These are phyloP conservation scores for Colletotrichum chrysophilum DNA, from an alignment of 2,329 filamentous ascomycete species.

Conservation along the genomic window DNA sequence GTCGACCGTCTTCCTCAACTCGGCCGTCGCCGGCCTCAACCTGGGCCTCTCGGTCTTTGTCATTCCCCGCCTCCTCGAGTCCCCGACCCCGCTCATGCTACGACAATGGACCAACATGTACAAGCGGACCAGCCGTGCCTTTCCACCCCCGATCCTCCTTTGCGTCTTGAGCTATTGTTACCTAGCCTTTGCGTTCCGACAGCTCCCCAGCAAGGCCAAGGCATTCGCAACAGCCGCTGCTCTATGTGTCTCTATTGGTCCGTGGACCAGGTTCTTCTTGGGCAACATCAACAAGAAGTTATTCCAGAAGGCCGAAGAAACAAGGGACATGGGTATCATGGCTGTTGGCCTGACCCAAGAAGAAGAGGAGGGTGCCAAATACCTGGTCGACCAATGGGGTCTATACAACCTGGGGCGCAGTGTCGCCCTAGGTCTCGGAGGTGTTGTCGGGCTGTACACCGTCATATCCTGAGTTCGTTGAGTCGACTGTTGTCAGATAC, in stretches of 20 bases:
- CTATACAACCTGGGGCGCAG: constrained; percentile 54
- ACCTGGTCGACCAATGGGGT: constrained; percentile 61
- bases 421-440: constrained; percentile 29
- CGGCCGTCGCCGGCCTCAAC: constrained; percentile 44
- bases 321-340: constrained; percentile 37
- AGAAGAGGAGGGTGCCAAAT: constrained; percentile 51
- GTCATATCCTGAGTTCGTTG: constrained; percentile 20
- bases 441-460: constrained; percentile 33
- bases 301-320: constrained; percentile 43
- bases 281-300: constrained; percentile 53
- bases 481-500: not conserved
- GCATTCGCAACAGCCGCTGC: constrained; percentile 51
- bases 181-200: constrained; percentile 42
- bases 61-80: constrained; percentile 59
- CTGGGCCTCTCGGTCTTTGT: constrained; percentile 45
- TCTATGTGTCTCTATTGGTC: constrained; percentile 50
- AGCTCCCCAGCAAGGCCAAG: constrained; percentile 35
- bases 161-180: constrained; percentile 48
- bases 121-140: constrained; percentile 40
- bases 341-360: constrained; percentile 41
- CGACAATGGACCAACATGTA: constrained; percentile 57
- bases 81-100: constrained; percentile 59
- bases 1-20: constrained; percentile 54
- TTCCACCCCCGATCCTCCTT: constrained; percentile 43
- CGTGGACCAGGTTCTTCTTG: constrained; percentile 57